Base-by-base conservation (phyloP, 164 flowering plant species). In the Vitis amurensis region DNA sequence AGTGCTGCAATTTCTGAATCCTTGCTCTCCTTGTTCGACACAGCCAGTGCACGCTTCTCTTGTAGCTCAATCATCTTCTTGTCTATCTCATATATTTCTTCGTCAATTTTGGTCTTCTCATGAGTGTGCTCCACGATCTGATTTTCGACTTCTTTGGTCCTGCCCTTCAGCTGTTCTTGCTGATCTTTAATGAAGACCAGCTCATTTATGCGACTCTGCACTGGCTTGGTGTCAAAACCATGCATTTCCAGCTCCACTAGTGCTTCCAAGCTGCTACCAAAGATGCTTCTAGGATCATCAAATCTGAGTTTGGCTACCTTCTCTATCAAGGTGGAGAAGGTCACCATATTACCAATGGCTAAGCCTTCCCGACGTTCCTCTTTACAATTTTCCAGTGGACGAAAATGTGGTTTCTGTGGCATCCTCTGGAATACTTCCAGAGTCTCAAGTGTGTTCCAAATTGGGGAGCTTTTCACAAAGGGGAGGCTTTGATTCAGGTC, bases 351-450 rank as follows among this genome's bases (percentile, higher is more conserved):
- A 4, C 87, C 85, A 59, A 87, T 74, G 10, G 90, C 90, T 13
- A 74, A 49, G 29, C 90, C 90, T 71, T 87, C 88, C 17, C 90
- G 85, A 30, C 56, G 66, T 55, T 72, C 80, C 31, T 83, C 86
- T 55, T 74, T 81, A 19, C 50, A 71, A 9, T 71, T 23, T 30
- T 55, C 10, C 70, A 87, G 55, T 47, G 90, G 84, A 14, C 14
- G 71, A 52, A 87, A 87, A 78, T 87, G 90, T 30, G 87, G 88
- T 1, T 55, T 68, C 64, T 85, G 90, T 11, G 86, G 88, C 27
- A 81, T n/a, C 29, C n/a, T 58, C 30, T 58, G 56, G 67, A 85
- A 87, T 7, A 73, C 73, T 58, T 79, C 79, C 81, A 83, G 74
- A 29, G 87, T 71, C 57, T 85, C 87, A 13, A 87, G 53, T 5